Conservation (phyloP, 306 rosid genomes). For the Sechiopsis laciniata region DNA sequence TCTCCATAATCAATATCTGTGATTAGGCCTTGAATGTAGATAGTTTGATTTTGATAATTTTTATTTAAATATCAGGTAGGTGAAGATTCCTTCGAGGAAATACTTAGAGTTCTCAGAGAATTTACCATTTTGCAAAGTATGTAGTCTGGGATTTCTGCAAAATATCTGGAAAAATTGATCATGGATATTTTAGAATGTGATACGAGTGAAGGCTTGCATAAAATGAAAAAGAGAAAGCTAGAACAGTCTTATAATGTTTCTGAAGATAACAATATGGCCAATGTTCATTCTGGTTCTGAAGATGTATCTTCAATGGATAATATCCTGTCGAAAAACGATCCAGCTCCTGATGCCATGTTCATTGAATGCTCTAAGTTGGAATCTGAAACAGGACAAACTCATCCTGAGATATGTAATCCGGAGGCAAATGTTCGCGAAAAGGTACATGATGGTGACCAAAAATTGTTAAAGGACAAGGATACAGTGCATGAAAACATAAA, state of each 20-base stretch:
- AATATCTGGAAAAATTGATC: conserved; percentile 12
- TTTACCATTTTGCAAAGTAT: background rate
- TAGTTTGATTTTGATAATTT: background rate
- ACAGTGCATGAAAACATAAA: conserved; percentile 8
- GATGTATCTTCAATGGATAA: conserved; percentile 23
- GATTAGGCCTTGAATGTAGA: background rate
- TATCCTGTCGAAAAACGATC: conserved; percentile 22
- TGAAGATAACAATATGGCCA: conserved; percentile 24
- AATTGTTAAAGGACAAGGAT: too few relatives aligned
- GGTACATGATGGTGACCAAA: background rate
- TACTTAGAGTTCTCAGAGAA: conserved; percentile 12
- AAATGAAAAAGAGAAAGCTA: conserved; percentile 20
- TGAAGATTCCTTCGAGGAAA: conserved; percentile 9
- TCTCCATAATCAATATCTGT: background rate
- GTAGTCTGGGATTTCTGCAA: background rate
- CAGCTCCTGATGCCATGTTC: conserved; percentile 27
- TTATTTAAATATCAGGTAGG: conserved; percentile 10
- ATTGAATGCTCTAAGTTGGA: conserved; percentile 23
- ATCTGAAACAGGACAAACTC: conserved; percentile 27
- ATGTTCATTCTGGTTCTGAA: conserved; percentile 24
- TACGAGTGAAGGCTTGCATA: background rate
- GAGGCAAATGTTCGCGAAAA: conserved; percentile 23
- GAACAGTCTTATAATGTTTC: conserved; percentile 10
- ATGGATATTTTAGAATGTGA: conserved; percentile 17
- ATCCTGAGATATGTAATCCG: conserved; percentile 19